Conservation (phyloP, 805 yeast genomes). For the Brettanomyces anomalus region DNA sequence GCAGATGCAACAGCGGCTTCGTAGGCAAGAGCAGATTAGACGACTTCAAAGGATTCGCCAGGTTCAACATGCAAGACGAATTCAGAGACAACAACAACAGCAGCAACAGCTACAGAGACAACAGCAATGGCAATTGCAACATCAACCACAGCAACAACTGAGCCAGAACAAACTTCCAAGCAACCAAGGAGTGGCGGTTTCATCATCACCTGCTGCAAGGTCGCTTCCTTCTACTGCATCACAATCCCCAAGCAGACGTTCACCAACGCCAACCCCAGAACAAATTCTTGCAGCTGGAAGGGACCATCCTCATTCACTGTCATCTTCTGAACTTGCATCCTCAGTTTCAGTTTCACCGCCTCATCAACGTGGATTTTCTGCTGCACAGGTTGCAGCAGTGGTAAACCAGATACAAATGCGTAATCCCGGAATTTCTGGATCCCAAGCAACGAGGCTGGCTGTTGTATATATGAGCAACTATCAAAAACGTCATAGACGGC, state of each 20-base stretch:
- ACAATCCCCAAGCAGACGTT: not conserved
- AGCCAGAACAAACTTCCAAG: too few species aligned
- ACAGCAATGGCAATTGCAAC: constrained; percentile 11
- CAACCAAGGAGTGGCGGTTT: not conserved
- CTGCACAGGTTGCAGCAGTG: constrained; percentile 58
- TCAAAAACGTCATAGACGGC: constrained; percentile 28
- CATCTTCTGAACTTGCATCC: not conserved
- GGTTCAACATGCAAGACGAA: constrained; percentile 30
- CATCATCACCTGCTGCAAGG: not conserved
- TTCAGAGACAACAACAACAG: constrained; percentile 27
- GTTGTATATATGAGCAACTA: constrained; percentile 52
- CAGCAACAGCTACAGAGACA: constrained; percentile 13
- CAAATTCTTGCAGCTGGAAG: constrained; percentile 10
- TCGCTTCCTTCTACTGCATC: constrained; percentile 1
- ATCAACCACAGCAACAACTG: constrained; percentile 3
- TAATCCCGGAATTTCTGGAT: constrained; percentile 53
- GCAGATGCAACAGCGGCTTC: constrained; percentile 6
- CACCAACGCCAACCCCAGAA: constrained; percentile 16
- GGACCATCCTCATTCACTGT: constrained; percentile 1
- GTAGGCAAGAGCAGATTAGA: constrained; percentile 4
- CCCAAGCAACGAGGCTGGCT: constrained; percentile 58
- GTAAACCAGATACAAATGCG: constrained; percentile 57
- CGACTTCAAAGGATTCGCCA: constrained; percentile 1
- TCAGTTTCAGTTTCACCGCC: not conserved
- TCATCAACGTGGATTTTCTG: constrained; percentile 30